These are phyloP conservation scores for Tetrahymena malaccensis DNA, from an alignment of 73 alveolate species.

Conservation along the genomic window DNA sequence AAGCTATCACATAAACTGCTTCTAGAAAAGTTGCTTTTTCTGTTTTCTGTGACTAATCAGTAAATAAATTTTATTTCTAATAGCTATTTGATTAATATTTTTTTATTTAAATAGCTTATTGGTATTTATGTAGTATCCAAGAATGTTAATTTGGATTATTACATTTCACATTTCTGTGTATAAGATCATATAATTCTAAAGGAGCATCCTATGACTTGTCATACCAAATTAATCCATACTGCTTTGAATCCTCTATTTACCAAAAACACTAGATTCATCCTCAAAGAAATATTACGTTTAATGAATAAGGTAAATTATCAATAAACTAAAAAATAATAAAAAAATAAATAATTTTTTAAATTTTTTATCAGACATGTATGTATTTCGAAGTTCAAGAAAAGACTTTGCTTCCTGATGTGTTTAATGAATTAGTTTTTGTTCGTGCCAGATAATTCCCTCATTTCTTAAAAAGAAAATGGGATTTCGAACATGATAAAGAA, in stretches of 20 bases:
- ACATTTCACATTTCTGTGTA: constrained; percentile 88
- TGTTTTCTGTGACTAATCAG: neutral
- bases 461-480: constrained; percentile 91
- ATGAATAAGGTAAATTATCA: constrained; percentile 46
- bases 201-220: constrained; percentile 89
- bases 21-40: neutral
- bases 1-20: neutral
- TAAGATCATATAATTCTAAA: constrained; percentile 82
- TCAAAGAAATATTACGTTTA: constrained; percentile 88
- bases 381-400: constrained; percentile 87
- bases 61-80: neutral
- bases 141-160: constrained; percentile 87
- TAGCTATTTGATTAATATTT: neutral
- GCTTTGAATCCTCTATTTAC: constrained; percentile 84
- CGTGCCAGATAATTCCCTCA: constrained; percentile 96
- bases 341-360: neutral
- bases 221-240: constrained; percentile 82
- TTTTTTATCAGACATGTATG: constrained; percentile 56
- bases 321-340: neutral
- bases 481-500: constrained; percentile 62
- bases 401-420: constrained; percentile 82
- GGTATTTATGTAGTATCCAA: constrained; percentile 85
- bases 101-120: constrained; percentile 3
- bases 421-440: constrained; percentile 86
- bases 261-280: constrained; percentile 76